Evolutionary conservation across 306 rosid species (phyloP).

Genomic region (Sophora flavescens): DNA sequence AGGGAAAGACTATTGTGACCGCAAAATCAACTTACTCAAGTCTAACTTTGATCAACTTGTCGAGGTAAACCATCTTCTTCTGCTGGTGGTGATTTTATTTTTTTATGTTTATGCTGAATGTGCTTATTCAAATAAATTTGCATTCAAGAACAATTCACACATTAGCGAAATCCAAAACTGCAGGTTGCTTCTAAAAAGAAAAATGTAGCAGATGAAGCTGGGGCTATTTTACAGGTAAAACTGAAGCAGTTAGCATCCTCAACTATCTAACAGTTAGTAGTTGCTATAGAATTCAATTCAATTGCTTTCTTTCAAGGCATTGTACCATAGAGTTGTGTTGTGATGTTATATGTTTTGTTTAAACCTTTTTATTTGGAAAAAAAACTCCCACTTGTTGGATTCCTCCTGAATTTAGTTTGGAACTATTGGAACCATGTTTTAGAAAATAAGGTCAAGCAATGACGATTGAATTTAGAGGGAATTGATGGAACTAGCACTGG

Average conservation of each 20-base stretch:
- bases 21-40: conserved; percentile 85
- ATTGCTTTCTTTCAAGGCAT: conserved; percentile 34
- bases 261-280: conserved; percentile 37
- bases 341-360: conserved; percentile 28
- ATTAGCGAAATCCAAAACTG: conserved; percentile 45
- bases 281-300: conserved; percentile 36
- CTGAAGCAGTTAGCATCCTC: conserved; percentile 76
- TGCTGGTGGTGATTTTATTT: not conserved
- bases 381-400: not conserved
- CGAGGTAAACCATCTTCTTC: conserved; percentile 54
- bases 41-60: conserved; percentile 93
- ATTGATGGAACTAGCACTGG: not conserved
- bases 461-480: conserved; percentile 17
- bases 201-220: conserved; percentile 75
- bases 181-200: conserved; percentile 94
- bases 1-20: conserved; percentile 90
- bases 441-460: conserved; percentile 31
- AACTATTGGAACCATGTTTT: conserved; percentile 27
- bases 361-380: not conserved
- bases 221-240: conserved; percentile 73
- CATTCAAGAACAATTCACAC: not conserved
- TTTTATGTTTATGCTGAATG: not conserved
- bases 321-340: conserved; percentile 46
- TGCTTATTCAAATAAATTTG: not conserved
- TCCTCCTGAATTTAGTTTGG: conserved; percentile 10